Evolutionary conservation across 192 early-diverging fungal genomes (phyloP).

Genomic region (Coemansia sp.): DNA sequence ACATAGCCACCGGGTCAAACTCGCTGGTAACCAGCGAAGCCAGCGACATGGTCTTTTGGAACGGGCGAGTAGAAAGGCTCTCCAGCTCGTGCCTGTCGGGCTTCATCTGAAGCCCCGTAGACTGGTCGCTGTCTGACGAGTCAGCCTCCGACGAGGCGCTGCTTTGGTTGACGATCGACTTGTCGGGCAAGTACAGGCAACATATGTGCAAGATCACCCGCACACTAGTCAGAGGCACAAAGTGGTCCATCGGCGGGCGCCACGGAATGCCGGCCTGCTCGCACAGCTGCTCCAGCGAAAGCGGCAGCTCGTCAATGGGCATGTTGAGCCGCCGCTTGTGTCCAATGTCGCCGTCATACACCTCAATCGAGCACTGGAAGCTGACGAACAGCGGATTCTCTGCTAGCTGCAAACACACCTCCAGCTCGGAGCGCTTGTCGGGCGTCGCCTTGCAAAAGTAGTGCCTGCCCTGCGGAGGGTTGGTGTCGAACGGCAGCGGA

Average conservation of each 20-base stretch:
- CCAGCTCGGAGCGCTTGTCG: constrained; percentile 29
- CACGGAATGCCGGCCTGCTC: constrained; percentile 42
- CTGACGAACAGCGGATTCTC: constrained; percentile 50
- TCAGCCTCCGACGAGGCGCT: constrained; percentile 7
- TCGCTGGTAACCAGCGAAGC: constrained; percentile 33
- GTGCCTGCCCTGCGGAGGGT: constrained; percentile 40
- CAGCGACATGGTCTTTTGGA: constrained; percentile 50
- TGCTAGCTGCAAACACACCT: constrained; percentile 44
- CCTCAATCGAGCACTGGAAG: constrained; percentile 47
- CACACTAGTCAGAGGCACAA: constrained; percentile 44
- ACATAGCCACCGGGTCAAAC: constrained; percentile 17
- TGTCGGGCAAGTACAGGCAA: constrained; percentile 42
- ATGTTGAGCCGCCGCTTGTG: constrained; percentile 40
- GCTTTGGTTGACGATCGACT: background rate
- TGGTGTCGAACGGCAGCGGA: constrained; percentile 22
- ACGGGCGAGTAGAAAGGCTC: constrained; percentile 28
- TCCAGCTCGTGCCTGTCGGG: constrained; percentile 33
- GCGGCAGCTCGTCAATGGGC: constrained; percentile 41
- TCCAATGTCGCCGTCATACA: constrained; percentile 18
- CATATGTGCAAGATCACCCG: constrained; percentile 49
- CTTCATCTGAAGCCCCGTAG: constrained; percentile 18
- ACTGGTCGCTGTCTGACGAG: constrained; percentile 5
- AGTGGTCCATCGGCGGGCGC: constrained; percentile 48
- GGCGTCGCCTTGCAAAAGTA: constrained; percentile 42
- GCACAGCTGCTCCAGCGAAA: constrained; percentile 43